These are phyloP conservation scores for Filosporella fistucella DNA, from an alignment of 495 filamentous ascomycete species.

Conservation along the genomic window DNA sequence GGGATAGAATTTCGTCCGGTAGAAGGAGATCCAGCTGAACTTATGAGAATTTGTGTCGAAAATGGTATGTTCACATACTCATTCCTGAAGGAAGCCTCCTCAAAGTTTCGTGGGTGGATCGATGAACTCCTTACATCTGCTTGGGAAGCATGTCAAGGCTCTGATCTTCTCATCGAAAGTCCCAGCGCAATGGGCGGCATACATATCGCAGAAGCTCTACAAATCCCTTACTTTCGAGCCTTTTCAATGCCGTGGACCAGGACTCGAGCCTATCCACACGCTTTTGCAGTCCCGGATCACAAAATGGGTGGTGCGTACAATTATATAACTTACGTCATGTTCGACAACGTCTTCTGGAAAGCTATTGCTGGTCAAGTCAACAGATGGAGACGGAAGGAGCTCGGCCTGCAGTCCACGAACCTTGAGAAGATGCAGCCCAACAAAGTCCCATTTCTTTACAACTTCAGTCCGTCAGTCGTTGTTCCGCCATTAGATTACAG, in stretches of 20 bases:
- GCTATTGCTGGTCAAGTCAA: slow-evolving; percentile 89
- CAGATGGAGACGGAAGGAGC: slow-evolving; percentile 77
- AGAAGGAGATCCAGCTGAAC: slow-evolving; percentile 85
- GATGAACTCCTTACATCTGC: slow-evolving; percentile 82
- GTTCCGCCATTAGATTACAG: slow-evolving; percentile 91
- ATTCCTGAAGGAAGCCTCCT: slow-evolving; percentile 81
- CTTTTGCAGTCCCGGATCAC: slow-evolving; percentile 89
- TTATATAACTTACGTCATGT: slow-evolving; percentile 92
- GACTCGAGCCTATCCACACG: slow-evolving; percentile 93
- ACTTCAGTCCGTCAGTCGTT: slow-evolving; percentile 91
- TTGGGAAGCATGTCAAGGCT: slow-evolving; percentile 79
- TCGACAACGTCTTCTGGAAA: slow-evolving; percentile 96
- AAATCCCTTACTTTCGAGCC: slow-evolving; percentile 93
- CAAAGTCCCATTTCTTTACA: slow-evolving; percentile 96
- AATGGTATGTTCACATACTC: slow-evolving; percentile 96
- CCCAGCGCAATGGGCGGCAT: slow-evolving; percentile 98
- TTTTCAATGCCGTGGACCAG: slow-evolving; percentile 99
- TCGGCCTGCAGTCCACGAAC: slow-evolving; percentile 74
- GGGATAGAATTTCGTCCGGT: slow-evolving; percentile 90
- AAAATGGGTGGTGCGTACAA: slow-evolving; percentile 96
- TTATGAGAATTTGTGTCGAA: slow-evolving; percentile 94
- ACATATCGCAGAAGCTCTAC: slow-evolving; percentile 94
- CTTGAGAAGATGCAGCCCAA: slow-evolving; percentile 92
- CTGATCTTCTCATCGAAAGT: slow-evolving; percentile 88
- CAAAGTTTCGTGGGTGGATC: slow-evolving; percentile 91